phyloP scores from a whole-genome alignment of 78 protist species.

The Dictyostelium citrinum region DNA sequence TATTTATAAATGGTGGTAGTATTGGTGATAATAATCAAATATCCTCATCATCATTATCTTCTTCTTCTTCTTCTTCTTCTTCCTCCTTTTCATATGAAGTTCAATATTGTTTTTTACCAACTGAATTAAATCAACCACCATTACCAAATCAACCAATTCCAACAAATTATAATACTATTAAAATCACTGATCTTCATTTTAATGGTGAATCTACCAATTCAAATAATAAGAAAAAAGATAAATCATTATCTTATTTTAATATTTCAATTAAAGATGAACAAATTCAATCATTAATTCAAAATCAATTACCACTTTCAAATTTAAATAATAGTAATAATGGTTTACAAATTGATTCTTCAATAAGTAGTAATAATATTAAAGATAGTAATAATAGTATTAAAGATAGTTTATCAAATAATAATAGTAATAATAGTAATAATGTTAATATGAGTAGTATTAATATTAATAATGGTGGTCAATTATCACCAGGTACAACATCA shows the following conservation, averaged over 20 bases:
- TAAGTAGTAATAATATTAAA: background rate
- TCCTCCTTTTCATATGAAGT: background rate
- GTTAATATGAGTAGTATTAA: background rate
- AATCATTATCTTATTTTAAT: background rate
- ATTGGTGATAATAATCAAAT: background rate
- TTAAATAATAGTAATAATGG: background rate
- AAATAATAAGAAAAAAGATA: background rate
- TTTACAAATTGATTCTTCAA: background rate
- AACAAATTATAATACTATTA: background rate
- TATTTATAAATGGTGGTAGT: background rate
- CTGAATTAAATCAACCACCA: background rate
- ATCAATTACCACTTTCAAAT: background rate
- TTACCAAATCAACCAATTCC: background rate
- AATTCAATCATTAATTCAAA: background rate
- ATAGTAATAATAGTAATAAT: background rate
- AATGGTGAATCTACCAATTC: background rate
- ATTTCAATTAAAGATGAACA: background rate
- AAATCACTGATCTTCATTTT: background rate
- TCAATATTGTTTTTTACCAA: background rate
- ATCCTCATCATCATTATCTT: background rate
- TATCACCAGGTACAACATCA: background rate
- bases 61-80: too few relatives aligned
- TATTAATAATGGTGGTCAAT: background rate
- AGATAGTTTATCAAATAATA: background rate
- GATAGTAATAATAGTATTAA: background rate